These are phyloP conservation scores for Teunomyces stri DNA, from an alignment of 805 yeast species.

Conservation along the genomic window DNA sequence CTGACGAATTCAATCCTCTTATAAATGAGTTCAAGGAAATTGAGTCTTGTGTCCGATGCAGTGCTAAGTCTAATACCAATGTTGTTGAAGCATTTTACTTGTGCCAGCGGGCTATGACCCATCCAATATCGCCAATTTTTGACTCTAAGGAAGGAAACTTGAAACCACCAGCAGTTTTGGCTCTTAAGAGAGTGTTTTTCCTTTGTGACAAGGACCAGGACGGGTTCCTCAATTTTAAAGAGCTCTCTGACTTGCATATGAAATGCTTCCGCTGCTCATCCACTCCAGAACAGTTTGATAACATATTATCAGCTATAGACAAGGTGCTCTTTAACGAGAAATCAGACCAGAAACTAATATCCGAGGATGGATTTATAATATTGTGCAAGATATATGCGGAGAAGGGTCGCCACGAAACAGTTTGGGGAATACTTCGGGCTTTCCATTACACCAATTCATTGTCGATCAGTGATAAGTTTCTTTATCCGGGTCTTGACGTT, in stretches of 20 bases:
- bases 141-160: constrained; percentile 86
- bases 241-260: constrained; percentile 65
- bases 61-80: constrained; percentile 80
- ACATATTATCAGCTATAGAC: constrained; percentile 33
- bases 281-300: constrained; percentile 33
- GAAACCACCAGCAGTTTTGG: constrained; percentile 73
- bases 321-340: constrained; percentile 29
- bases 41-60: constrained; percentile 85
- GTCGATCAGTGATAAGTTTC: constrained; percentile 72
- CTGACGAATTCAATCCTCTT: constrained; percentile 83
- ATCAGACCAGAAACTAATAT: constrained; percentile 51
- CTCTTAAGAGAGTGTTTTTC: constrained; percentile 77
- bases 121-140: constrained; percentile 88
- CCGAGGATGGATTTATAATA: constrained; percentile 70
- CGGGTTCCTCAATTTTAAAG: constrained; percentile 70
- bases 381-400: constrained; percentile 83
- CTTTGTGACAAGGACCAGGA: constrained; percentile 90
- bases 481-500: constrained; percentile 79
- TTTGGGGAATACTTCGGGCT: constrained; percentile 89
- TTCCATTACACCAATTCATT: constrained; percentile 91
- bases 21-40: constrained; percentile 90
- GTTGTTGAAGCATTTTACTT: constrained; percentile 90
- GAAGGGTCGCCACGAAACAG: constrained; percentile 91
- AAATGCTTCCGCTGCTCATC: constrained; percentile 65
- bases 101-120: constrained; percentile 89